Percentiles rank a stretch among this genome's conserved stretches.
These are phyloP conservation scores for Penicillium polonicum DNA, from an alignment of 2,329 filamentous ascomycete species.

Conservation along the genomic window DNA sequence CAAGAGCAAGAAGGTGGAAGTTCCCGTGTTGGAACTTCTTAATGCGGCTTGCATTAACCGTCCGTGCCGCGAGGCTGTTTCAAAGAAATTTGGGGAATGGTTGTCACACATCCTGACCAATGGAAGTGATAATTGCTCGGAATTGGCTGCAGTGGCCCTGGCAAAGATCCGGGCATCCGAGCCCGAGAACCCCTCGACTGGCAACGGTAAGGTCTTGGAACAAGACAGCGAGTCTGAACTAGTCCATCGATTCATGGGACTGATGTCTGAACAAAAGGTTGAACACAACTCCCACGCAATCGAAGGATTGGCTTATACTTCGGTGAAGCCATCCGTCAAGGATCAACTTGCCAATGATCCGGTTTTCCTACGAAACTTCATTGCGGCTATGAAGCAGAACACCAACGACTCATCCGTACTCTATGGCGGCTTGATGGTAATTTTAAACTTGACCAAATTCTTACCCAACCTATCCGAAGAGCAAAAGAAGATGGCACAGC, in stretches of 20 bases:
- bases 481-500: constrained; percentile 83
- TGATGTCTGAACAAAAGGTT: constrained; percentile 43
- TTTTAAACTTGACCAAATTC: constrained; percentile 82
- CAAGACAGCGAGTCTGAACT: constrained; percentile 52
- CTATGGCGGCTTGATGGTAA: constrained; percentile 82
- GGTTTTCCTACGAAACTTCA: constrained; percentile 66
- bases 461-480: constrained; percentile 77
- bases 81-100: constrained; percentile 83
- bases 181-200: constrained; percentile 28
- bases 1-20: constrained; percentile 83
- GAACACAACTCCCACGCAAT: constrained; percentile 71
- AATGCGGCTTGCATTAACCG: constrained; percentile 88
- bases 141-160: constrained; percentile 68
- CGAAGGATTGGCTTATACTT: constrained; percentile 89
- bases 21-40: constrained; percentile 81
- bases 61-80: constrained; percentile 76
- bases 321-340: constrained; percentile 80
- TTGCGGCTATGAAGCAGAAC: constrained; percentile 50
- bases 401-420: constrained; percentile 67
- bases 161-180: constrained; percentile 58
- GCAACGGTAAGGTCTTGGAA: constrained; percentile 35
- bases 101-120: constrained; percentile 79
- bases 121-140: constrained; percentile 56
- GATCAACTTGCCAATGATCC: constrained; percentile 71
- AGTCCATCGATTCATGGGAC: constrained; percentile 54